These are phyloP conservation scores for Coelastrella sp. DNA, from an alignment of 139 green algal genomes.

Conservation along the genomic window DNA sequence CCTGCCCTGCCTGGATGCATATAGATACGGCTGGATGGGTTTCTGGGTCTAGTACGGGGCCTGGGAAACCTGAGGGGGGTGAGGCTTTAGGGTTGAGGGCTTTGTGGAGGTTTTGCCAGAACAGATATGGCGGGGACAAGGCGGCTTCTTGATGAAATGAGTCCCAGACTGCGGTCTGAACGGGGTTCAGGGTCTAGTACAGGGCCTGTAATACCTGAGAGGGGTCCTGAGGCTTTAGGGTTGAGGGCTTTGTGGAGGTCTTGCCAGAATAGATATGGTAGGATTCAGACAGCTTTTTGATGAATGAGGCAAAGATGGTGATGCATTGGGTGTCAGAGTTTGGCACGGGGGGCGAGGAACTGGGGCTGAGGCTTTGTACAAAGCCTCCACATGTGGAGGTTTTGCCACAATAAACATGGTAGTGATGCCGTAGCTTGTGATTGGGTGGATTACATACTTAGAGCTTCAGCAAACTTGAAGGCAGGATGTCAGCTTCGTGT, in stretches of 20 bases:
- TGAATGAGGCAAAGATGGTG: no score
- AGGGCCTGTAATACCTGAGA: conserved; percentile 70
- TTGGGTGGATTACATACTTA: no score
- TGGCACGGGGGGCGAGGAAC: no score
- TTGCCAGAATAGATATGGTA: conserved; percentile 17
- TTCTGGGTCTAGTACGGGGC: background rate
- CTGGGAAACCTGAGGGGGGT: conserved; percentile 74
- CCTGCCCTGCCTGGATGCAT: conserved; percentile 68
- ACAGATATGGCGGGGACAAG: background rate
- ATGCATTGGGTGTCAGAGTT: no score
- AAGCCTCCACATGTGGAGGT: no score
- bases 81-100: conserved; percentile 73
- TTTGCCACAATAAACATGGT: no score
- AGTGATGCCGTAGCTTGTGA: no score
- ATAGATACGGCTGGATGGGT: conserved; percentile 73
- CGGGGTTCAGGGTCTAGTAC: conserved; percentile 26
- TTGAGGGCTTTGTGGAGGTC: conserved; percentile 65
- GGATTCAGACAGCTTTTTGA: no score
- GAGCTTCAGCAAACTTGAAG: no score
- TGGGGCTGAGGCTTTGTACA: no score
- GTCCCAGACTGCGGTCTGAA: background rate
- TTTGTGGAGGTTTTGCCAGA: conserved; percentile 50
- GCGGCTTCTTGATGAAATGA: no score
- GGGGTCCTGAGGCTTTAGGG: conserved; percentile 68
- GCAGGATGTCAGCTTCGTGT: no score